Base-by-base conservation (phyloP, 2,329 filamentous ascomycete genomes). In the Aspergillus awamori region DNA sequence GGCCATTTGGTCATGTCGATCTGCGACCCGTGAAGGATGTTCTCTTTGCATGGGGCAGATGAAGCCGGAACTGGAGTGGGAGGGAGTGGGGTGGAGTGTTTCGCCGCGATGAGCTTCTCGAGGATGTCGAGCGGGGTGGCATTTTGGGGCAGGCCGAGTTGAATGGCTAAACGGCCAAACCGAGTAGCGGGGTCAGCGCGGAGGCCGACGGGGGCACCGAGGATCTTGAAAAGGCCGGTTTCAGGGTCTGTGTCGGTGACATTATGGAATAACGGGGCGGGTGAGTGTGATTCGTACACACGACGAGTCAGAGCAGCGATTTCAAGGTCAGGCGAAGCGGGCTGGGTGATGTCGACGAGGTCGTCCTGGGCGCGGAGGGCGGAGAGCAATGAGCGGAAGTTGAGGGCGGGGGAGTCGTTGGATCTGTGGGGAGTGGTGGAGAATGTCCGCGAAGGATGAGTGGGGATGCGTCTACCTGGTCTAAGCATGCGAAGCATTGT, bases 1-100 rank as follows among this genome's bases (percentile, higher is more conserved):
- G 39, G n/a, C 39, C 39, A 43, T 8, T 43, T 43, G 39, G n/a
- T 43, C n/a, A 43, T n/a, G 7, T 43, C 17, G n/a, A 20, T 43
- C 4, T 43, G 7, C 5, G 15, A 20, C 1, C n/a, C 39, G 2
- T 4, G 39, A 2, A 43, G 39, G 39, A 43, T 20, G 1, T 43
- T 43, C 17, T 43, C n/a, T 8, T 43, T 43, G 2, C 39, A n/a
- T n/a, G 39, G 39, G 0, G 39, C 39, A 11, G 39, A 8, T 0
- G 39, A 4, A 5, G 39, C 15, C 0, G 39, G 7, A 1, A 43
- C 10, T 0, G n/a, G 39, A 2, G 2, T 43, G 0, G 39, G 39
- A 5, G 39, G 39, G 0, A 43, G 39, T 17, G 39, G 39, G 7
- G 39, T n/a, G 3, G n/a, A 4, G 2, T 43, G 39, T 2, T 43